Evolutionary conservation across 148 eudicot genomes (phyloP).

Genomic region (Rhododendron ovatum): DNA sequence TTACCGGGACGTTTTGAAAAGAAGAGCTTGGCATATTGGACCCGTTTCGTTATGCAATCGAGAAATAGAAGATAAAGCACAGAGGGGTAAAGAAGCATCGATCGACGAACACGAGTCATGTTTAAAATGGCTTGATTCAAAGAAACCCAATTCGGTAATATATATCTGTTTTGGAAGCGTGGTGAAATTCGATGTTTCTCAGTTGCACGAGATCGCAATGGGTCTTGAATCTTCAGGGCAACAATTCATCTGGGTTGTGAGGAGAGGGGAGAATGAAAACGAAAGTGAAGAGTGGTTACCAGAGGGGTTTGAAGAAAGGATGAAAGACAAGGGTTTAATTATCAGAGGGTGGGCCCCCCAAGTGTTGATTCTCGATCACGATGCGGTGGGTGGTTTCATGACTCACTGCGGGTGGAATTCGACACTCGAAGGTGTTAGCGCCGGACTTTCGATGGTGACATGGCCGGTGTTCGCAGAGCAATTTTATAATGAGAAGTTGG

Average conservation of each 20-base stretch:
- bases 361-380: constrained; percentile 25
- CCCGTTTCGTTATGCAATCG: constrained; percentile 41
- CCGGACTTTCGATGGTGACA: constrained; percentile 33
- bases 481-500: constrained; percentile 31
- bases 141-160: constrained; percentile 37
- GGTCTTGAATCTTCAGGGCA: constrained; percentile 49
- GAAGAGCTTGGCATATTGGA: constrained; percentile 55
- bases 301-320: constrained; percentile 22
- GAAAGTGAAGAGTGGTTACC: constrained; percentile 31
- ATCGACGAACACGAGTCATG: constrained; percentile 38
- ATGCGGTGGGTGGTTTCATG: constrained; percentile 24
- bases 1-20: constrained; percentile 32
- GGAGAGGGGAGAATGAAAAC: constrained; percentile 4
- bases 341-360: constrained; percentile 42
- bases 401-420: constrained; percentile 48
- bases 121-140: constrained; percentile 26
- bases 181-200: constrained; percentile 5
- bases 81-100: constrained; percentile 31
- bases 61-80: constrained; percentile 24
- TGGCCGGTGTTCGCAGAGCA: constrained; percentile 36
- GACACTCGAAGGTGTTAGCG: constrained; percentile 18
- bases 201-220: constrained; percentile 43
- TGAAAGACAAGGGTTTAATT: constrained; percentile 20
- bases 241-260: constrained; percentile 58
- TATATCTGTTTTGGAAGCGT: constrained; percentile 52